Conservation (phyloP, 345 rosid genomes). For the Reutealis trisperma region DNA sequence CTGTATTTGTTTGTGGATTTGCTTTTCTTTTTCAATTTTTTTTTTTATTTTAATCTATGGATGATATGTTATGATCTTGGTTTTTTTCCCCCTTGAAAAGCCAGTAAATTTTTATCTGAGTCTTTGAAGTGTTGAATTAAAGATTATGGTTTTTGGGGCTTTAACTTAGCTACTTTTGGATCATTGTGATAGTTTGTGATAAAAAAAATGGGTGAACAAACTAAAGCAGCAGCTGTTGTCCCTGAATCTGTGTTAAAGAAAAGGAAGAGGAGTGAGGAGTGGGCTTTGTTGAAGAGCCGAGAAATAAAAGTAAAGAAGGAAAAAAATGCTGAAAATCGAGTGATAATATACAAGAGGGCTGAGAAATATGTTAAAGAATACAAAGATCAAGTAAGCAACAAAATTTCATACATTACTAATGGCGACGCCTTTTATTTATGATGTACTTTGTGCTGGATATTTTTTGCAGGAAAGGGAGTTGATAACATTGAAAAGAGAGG, state of each 20-base stretch:
- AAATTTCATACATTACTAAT: neutral
- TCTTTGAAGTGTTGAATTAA: neutral
- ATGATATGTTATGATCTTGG: too few species aligned
- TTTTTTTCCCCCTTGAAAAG: neutral
- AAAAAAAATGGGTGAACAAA: slow-evolving; percentile 29
- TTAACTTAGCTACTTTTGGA: neutral
- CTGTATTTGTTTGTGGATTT: too few species aligned
- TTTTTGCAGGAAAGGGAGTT: slow-evolving; percentile 56
- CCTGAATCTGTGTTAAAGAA: slow-evolving; percentile 83
- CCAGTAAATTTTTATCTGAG: neutral
- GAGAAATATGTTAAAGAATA: slow-evolving; percentile 63
- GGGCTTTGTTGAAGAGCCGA: slow-evolving; percentile 54
- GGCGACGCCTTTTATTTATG: neutral
- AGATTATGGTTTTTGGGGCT: neutral
- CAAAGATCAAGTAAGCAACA: slow-evolving; percentile 41
- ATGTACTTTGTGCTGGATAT: neutral
- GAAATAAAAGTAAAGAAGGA: slow-evolving; percentile 48
- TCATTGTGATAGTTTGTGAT: neutral
- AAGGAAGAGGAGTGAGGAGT: slow-evolving; percentile 70
- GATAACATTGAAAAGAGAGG: slow-evolving; percentile 71
- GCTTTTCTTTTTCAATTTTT: too few species aligned
- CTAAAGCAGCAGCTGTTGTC: slow-evolving; percentile 35
- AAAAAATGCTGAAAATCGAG: slow-evolving; percentile 54
- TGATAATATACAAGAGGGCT: slow-evolving; percentile 59
- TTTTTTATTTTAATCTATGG: too few species aligned